Evolutionary conservation across 163 green algal genomes (phyloP).

Genomic region (Picocystis sp.): DNA sequence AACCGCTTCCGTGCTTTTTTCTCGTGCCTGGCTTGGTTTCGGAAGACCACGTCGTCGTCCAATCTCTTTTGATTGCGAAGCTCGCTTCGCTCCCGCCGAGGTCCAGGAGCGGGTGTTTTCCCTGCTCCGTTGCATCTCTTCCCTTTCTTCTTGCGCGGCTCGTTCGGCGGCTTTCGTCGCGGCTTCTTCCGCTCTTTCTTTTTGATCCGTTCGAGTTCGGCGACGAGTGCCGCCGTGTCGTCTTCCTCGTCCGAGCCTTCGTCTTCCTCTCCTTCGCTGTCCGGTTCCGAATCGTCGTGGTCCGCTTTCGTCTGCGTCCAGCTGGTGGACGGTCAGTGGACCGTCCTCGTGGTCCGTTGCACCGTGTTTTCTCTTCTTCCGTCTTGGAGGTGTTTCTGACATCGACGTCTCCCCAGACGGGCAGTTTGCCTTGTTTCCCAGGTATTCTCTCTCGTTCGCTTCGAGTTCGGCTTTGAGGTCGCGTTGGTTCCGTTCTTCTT

Average conservation of each 20-base stretch:
- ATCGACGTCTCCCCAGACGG: not conserved
- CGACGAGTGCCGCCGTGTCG: constrained; percentile 80
- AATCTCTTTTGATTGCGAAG: constrained; percentile 35
- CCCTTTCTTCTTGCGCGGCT: constrained; percentile 21
- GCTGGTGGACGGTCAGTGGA: constrained; percentile 47
- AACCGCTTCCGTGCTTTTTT: constrained; percentile 75
- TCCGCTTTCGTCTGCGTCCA: constrained; percentile 64
- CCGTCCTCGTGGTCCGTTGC: constrained; percentile 13
- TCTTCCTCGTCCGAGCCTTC: constrained; percentile 39
- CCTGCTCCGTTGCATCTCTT: constrained; percentile 22
- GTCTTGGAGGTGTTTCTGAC: constrained; percentile 4
- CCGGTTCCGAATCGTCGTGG: not conserved
- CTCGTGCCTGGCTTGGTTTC: constrained; percentile 60
- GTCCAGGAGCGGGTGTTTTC: not conserved
- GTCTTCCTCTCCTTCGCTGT: not conserved
- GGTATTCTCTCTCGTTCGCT: constrained; percentile 21
- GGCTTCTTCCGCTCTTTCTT: constrained; percentile 75
- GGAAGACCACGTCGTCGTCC: constrained; percentile 99
- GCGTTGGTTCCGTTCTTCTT: constrained; percentile 9
- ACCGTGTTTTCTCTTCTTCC: not conserved
- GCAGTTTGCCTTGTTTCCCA: constrained; percentile 2
- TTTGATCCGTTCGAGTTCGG: constrained; percentile 87
- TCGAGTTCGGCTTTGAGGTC: constrained; percentile 24
- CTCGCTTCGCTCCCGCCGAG: not conserved
- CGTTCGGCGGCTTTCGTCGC: constrained; percentile 28